Evolutionary conservation across 495 filamentous ascomycete species (phyloP).

Genomic region (Hypoxylon fragiforme): DNA sequence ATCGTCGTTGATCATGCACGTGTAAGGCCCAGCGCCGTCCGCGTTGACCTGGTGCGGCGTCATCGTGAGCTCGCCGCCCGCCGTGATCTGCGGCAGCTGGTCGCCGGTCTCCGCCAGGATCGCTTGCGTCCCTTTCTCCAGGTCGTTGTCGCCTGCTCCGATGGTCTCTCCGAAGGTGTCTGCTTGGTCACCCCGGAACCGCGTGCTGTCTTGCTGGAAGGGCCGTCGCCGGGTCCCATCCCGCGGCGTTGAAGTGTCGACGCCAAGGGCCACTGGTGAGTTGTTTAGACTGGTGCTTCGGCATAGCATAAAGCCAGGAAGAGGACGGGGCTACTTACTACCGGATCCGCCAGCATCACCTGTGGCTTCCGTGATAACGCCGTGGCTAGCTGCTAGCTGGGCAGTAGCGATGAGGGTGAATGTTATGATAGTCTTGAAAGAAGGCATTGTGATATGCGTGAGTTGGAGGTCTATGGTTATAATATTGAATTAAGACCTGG

Average conservation of each 20-base stretch:
- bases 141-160: constrained; percentile 47
- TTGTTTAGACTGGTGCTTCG: constrained; percentile 4
- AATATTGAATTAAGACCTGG: constrained; percentile 29
- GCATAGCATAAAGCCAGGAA: no score
- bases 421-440: constrained; percentile 36
- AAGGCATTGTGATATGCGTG: constrained; percentile 34
- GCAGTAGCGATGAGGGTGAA: constrained; percentile 39
- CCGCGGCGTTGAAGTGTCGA: constrained; percentile 54
- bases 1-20: constrained; percentile 54
- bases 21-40: constrained; percentile 53
- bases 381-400: constrained; percentile 50
- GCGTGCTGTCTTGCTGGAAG: constrained; percentile 58
- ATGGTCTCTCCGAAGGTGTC: constrained; percentile 50
- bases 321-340: no score
- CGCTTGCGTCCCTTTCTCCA: constrained; percentile 50
- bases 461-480: constrained; percentile 1
- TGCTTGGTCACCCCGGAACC: constrained; percentile 50
- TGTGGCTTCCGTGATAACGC: constrained; percentile 50
- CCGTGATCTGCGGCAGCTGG: constrained; percentile 52
- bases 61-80: constrained; percentile 53
- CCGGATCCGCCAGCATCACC: constrained; percentile 55
- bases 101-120: constrained; percentile 52
- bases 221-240: constrained; percentile 55
- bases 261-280: constrained; percentile 42
- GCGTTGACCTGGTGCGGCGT: constrained; percentile 57